Evolutionary conservation across 345 rosid genomes (phyloP).

Genomic region (Punica granatum): DNA sequence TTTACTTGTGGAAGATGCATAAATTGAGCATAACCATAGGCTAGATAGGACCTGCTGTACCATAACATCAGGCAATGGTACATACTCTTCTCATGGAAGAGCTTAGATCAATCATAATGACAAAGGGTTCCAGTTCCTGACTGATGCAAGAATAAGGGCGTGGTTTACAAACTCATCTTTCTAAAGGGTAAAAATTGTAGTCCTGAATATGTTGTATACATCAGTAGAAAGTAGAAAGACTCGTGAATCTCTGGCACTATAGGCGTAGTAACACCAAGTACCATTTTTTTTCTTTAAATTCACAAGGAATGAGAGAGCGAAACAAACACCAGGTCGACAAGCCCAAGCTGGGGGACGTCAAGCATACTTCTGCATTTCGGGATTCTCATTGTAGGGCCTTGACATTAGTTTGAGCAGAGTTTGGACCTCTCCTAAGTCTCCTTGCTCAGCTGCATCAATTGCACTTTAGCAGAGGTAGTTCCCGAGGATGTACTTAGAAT

Average conservation of each 20-base stretch:
- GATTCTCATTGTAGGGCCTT: conserved; percentile 78
- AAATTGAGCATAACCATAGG: too few relatives aligned
- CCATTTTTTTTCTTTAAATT: conserved; percentile 10
- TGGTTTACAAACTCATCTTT: not conserved
- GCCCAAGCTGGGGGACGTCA: conserved; percentile 99
- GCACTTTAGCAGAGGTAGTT: conserved; percentile 94
- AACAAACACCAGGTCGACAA: conserved; percentile 89
- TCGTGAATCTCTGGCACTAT: not conserved
- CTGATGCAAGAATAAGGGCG: not conserved
- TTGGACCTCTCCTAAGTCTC: conserved; percentile 74
- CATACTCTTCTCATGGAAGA: not conserved
- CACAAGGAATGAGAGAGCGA: conserved; percentile 95
- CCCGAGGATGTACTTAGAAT: conserved; percentile 72
- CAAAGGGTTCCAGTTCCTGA: not conserved
- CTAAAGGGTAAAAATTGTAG: not conserved
- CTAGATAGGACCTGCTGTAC: too few relatives aligned
- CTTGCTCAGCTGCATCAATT: conserved; percentile 81
- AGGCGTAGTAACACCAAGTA: not conserved
- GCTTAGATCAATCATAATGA: not conserved
- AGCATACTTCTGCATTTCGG: conserved; percentile 91
- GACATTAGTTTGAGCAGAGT: conserved; percentile 72
- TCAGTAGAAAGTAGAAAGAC: not conserved
- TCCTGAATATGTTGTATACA: conserved; percentile 15
- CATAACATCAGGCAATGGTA: too few relatives aligned
- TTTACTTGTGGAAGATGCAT: too few relatives aligned